Base-by-base conservation (phyloP, 2,329 filamentous ascomycete genomes). In the Rachicladosporium sp. region DNA sequence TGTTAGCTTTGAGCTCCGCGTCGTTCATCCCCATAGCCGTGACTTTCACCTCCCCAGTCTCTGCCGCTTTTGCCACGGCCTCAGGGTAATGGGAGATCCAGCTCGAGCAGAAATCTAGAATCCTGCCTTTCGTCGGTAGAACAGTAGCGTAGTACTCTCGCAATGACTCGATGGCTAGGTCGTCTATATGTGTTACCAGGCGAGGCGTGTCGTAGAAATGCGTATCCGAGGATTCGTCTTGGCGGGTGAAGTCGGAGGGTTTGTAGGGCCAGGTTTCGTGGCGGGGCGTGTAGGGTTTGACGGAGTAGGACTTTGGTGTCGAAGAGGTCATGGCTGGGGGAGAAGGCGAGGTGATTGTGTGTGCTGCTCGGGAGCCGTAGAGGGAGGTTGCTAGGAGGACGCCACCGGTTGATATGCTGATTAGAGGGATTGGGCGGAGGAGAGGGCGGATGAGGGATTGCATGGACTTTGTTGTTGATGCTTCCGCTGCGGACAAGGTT, bases 101-200 rank as follows among this genome's bases (percentile, higher is more conserved):
- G 15, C 63, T 67, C 1, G 60, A 64, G 48, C 70, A 73, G 43
- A 73, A 59, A 42, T 74, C 70, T 8, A 73, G 45, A 1, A 73
- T 61, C 1, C 49, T 53, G 1, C 67, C 64, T 34, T 50, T 53
- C 3, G 43, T 43, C 1, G 68, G 67, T 3, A 74, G 53, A 1
- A 56, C 57, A 0, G 46, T 45, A n/a, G 53, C 52, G 50, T 73
- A 73, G 53, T 74, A 73, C 2, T 51, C 44, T 19, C 59, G 55
- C 2, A 74, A 49, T 0, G 59, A 54, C 3, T 51, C 50, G 37
- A 72, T 69, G 0, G 69, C 67, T 4, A 61, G 55, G 32, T 70
- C 66, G 46, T 73, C 70, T 46, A 73, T 73, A 42, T 73, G 70
- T 7, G 69, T 69, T 1, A 73, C 69, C 44, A 71, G 68, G 10